Conservation (phyloP, 2,329 filamentous ascomycete species). For the Purpureocillium lavendulum region DNA sequence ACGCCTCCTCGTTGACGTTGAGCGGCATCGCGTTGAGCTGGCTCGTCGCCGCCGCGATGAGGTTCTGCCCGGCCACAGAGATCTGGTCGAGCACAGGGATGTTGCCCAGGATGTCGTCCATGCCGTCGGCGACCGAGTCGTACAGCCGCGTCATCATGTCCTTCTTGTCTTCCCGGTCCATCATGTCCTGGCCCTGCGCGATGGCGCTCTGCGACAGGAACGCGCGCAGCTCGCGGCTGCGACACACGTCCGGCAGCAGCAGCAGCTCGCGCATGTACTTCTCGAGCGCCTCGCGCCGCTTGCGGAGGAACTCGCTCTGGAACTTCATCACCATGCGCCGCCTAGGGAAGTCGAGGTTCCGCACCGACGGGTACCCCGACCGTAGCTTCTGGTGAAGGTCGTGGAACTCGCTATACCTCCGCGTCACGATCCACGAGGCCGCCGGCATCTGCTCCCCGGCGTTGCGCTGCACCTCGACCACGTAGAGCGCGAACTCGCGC, state of each 20-base stretch:
- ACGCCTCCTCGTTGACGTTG: slow-evolving; percentile 41
- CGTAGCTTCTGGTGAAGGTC: slow-evolving; percentile 87
- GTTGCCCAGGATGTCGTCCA: slow-evolving; percentile 96
- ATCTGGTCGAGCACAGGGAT: slow-evolving; percentile 93
- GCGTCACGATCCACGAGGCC: slow-evolving; percentile 88
- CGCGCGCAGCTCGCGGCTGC: slow-evolving; percentile 81
- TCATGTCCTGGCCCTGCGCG: slow-evolving; percentile 48
- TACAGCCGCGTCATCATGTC: slow-evolving; percentile 94
- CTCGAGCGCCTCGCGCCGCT: slow-evolving; percentile 75
- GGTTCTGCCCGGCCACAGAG: slow-evolving; percentile 83
- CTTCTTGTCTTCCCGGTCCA: slow-evolving; percentile 57
- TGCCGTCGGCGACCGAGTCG: slow-evolving; percentile 92
- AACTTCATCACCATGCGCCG: slow-evolving; percentile 93
- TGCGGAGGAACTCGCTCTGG: slow-evolving; percentile 90
- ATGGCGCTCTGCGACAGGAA: slow-evolving; percentile 88
- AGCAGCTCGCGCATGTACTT: slow-evolving; percentile 77
- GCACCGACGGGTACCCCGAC: slow-evolving; percentile 75
- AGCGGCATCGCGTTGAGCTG: slow-evolving; percentile 51
- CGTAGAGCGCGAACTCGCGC: slow-evolving; percentile 86
- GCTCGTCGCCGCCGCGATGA: slow-evolving; percentile 68
- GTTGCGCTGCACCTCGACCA: slow-evolving; percentile 82
- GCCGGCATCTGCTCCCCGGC: slow-evolving; percentile 94
- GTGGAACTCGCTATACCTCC: slow-evolving; percentile 94
- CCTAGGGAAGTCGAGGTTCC: slow-evolving; percentile 84
- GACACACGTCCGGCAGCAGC: slow-evolving; percentile 84